Base-by-base conservation (phyloP, 2,329 filamentous ascomycete species). In the Trichoderma sp. region DNA sequence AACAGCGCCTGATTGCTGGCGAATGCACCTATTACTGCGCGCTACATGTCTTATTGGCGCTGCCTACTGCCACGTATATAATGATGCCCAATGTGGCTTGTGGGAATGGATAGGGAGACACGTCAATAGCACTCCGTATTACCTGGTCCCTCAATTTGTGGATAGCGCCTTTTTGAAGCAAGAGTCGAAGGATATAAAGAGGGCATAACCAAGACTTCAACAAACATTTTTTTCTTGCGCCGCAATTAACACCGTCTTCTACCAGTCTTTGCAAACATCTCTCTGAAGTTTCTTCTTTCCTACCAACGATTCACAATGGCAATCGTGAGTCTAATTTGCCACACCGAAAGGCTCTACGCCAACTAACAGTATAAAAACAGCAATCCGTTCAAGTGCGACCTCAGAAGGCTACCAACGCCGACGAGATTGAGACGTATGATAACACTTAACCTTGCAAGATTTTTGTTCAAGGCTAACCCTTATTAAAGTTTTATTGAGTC, bases 1-100 rank as follows among this genome's bases (percentile, higher is more conserved):
- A 64, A 64, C 61, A 64, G 49, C 61, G 61, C 49, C 55, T 64
- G 61, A 64, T 40, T 64, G 61, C 61, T 64, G 61, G 49, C 61
- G 55, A 64, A 64, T 64, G 61, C 49, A 64, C 61, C 61, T 64
- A 55, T 64, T 64, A 33, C 49, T 64, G 61, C 49, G 49, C 61
- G 61, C 61, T 64, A 64, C 61, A 55, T 55, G 61, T 21, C 49
- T 43, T 43, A 64, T 64, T 64, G 61, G 61, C 31, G 61, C 61
- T 33, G 49, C 61, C 43, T 64, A 24, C 33, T 64, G 61, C 61
- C 61, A 64, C 61, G 61, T 64, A 64, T 24, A 64, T 64, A 29
- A 19, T 64, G 61, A 24, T 64, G 49, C 61, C 61, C 61, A 64
- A 64, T 64, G 61, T 64, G 61, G 61, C 61, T 64, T 64, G 37